These are phyloP conservation scores for Fimicolochytrium jonesii DNA, from an alignment of 192 early-diverging fungal genomes.

Conservation along the genomic window DNA sequence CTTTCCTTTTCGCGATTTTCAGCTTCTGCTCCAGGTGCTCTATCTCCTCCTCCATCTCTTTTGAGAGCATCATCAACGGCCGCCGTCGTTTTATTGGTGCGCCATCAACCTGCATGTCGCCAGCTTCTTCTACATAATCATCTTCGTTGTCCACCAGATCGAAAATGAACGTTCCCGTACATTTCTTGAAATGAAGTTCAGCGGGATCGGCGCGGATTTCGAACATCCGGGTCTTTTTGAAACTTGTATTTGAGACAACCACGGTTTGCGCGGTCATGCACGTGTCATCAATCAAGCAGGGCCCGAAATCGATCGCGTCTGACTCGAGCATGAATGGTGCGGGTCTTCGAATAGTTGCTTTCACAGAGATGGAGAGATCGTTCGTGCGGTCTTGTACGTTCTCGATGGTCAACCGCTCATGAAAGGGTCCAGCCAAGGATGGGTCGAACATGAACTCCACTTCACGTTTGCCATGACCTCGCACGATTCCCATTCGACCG, in stretches of 20 bases:
- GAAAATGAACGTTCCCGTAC: slow-evolving; percentile 60
- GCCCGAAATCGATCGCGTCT: slow-evolving; percentile 70
- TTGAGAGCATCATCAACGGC: slow-evolving; percentile 37
- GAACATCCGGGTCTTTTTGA: slow-evolving; percentile 69
- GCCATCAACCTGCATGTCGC: slow-evolving; percentile 5
- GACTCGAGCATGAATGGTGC: slow-evolving; percentile 82
- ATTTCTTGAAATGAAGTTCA: slow-evolving; percentile 60
- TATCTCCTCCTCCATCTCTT: slow-evolving; percentile 90
- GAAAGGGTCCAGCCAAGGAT: slow-evolving; percentile 79
- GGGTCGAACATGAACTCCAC: slow-evolving; percentile 92
- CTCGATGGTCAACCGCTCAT: slow-evolving; percentile 80
- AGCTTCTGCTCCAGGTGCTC: slow-evolving; percentile 95
- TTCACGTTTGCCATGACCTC: slow-evolving; percentile 85
- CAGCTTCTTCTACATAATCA: slow-evolving; percentile 39
- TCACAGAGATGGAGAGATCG: slow-evolving; percentile 74
- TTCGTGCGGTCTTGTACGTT: slow-evolving; percentile 85
- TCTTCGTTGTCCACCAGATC: slow-evolving; percentile 54
- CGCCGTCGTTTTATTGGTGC: slow-evolving; percentile 20
- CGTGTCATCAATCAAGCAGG: slow-evolving; percentile 54
- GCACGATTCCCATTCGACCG: slow-evolving; percentile 80
- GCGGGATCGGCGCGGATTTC: slow-evolving; percentile 71
- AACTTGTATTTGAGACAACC: slow-evolving; percentile 77
- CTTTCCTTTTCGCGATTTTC: slow-evolving; percentile 92
- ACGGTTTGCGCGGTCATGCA: slow-evolving; percentile 55
- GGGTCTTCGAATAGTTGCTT: slow-evolving; percentile 85